Evolutionary conservation across 331 rosid genomes (phyloP).

Genomic region (Quercus tomentella): DNA sequence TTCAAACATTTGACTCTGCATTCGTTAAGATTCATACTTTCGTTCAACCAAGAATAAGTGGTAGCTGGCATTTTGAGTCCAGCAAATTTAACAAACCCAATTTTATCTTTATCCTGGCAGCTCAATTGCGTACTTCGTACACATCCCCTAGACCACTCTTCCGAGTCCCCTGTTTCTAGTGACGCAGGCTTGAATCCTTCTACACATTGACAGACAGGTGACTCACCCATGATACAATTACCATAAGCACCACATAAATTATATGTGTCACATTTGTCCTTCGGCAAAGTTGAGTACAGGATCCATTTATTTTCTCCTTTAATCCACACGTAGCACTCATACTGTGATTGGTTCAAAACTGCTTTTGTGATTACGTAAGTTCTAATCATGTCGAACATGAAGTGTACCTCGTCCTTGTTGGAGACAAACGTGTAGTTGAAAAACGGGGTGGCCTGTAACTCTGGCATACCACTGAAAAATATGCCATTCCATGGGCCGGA

Average conservation of each 20-base stretch:
- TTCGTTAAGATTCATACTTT: neutral
- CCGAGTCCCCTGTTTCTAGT: neutral
- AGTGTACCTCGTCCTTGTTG: conserved; percentile 8
- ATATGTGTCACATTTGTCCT: no score
- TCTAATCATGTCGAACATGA: neutral
- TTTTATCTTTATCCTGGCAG: neutral
- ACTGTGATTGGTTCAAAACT: neutral
- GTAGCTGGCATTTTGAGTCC: conserved; percentile 3
- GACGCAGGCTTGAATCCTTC: conserved; percentile 1
- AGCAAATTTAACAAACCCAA: neutral
- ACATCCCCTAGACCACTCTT: conserved; percentile 8
- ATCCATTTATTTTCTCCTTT: no score
- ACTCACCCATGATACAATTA: no score
- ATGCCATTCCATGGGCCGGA: conserved; percentile 24
- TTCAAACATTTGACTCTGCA: neutral
- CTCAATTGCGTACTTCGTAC: neutral
- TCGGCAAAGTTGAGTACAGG: no score
- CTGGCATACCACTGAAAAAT: neutral
- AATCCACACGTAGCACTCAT: no score
- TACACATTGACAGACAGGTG: neutral
- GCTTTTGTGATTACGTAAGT: neutral
- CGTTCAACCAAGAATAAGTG: conserved; percentile 1
- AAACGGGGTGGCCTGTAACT: neutral
- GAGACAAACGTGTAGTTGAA: neutral
- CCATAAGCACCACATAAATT: no score